phyloP scores from a whole-genome alignment of 2,329 filamentous ascomycete species.

The Didymella arachidicola region DNA sequence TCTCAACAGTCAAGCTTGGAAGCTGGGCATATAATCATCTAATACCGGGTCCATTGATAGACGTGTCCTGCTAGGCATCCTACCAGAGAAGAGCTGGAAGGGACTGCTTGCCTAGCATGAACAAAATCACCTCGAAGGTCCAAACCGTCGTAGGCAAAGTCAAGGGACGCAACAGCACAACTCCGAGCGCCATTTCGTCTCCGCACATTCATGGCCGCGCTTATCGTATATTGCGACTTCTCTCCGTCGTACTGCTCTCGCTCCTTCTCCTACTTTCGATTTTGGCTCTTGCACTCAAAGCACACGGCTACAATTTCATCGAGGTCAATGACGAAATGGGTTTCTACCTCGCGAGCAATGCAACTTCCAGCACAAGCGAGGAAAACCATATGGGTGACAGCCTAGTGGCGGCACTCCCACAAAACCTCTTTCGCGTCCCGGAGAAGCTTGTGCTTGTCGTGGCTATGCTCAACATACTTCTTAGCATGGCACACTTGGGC shows the following conservation, averaged over 20 bases:
- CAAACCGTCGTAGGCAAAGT: slow-evolving; percentile 24
- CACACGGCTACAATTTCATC: slow-evolving; percentile 44
- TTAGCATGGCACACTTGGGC: slow-evolving; percentile 9
- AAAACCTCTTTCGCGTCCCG: slow-evolving; percentile 34
- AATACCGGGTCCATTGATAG: slow-evolving; percentile 7
- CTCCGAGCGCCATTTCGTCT: slow-evolving; percentile 21
- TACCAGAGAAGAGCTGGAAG: background rate
- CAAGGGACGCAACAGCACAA: slow-evolving; percentile 19
- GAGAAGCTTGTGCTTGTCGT: slow-evolving; percentile 20
- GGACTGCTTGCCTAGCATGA: slow-evolving; percentile 19
- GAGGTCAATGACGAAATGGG: slow-evolving; percentile 43
- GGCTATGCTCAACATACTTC: slow-evolving; percentile 10
- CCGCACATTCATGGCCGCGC: slow-evolving; percentile 3
- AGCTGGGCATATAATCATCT: slow-evolving; percentile 13
- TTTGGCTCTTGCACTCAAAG: slow-evolving; percentile 34
- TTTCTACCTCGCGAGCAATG: slow-evolving; percentile 37
- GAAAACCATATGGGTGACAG: slow-evolving; percentile 19
- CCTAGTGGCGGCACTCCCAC: slow-evolving; percentile 43
- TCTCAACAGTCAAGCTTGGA: slow-evolving; percentile 11
- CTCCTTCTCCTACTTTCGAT: slow-evolving; percentile 13
- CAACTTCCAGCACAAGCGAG: slow-evolving; percentile 2
- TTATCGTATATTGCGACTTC: slow-evolving; percentile 7
- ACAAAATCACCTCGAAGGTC: slow-evolving; percentile 19
- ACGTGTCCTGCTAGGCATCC: background rate
- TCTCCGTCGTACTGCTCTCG: slow-evolving; percentile 8